Percentiles rank a stretch among this genome's conserved stretches.
These are phyloP conservation scores for Boletus bicolor DNA, from an alignment of 768 basidiomycete species.

Conservation along the genomic window DNA sequence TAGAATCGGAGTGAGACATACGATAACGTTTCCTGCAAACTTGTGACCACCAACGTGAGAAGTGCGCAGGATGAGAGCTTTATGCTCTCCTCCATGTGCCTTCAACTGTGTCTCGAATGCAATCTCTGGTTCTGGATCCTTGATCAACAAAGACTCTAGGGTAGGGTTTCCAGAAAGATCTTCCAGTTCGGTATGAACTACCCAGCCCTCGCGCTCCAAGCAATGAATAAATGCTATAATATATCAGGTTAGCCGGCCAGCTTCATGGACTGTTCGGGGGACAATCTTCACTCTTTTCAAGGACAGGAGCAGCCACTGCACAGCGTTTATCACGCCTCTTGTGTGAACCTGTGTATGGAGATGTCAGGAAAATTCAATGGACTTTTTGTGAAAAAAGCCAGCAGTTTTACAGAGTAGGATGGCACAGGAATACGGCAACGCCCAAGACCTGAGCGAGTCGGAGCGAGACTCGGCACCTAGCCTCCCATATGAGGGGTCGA, in stretches of 20 bases:
- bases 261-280: conserved; percentile 14
- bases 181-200: conserved; percentile 71
- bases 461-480: conserved; percentile 43
- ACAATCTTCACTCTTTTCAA: conserved; percentile 60
- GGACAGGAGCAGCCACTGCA: conserved; percentile 78
- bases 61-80: conserved; percentile 78
- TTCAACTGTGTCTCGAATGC: conserved; percentile 47
- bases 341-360: conserved; percentile 69
- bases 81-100: conserved; percentile 51
- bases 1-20: conserved; percentile 40
- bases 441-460: conserved; percentile 61
- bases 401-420: conserved; percentile 77
- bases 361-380: neutral
- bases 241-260: neutral
- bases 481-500: conserved; percentile 57
- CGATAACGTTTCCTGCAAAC: conserved; percentile 88
- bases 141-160: conserved; percentile 21
- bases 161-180: conserved; percentile 40
- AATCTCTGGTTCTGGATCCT: conserved; percentile 44
- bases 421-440: conserved; percentile 85
- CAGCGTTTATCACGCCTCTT: conserved; percentile 92
- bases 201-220: conserved; percentile 69
- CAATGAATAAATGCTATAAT: conserved; percentile 56
- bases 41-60: conserved; percentile 95
- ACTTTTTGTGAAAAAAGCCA: neutral